phyloP scores from a whole-genome alignment of 1,284 basidiomycete genomes.

The Chalciporus sp. region DNA sequence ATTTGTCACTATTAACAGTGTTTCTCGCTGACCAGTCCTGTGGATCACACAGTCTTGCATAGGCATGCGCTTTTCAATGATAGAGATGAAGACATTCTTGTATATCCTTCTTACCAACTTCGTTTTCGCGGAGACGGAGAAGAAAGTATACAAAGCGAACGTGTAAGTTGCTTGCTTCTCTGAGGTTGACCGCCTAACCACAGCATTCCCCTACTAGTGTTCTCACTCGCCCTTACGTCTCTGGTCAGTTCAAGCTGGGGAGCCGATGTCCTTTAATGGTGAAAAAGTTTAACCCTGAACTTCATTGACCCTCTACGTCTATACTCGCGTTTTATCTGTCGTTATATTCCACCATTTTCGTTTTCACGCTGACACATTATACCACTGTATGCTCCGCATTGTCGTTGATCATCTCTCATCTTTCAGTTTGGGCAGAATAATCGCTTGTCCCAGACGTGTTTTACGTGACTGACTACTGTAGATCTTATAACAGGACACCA shows the following conservation, averaged over 20 bases:
- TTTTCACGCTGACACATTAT: background rate
- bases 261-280: constrained; percentile 70
- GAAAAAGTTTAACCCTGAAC: constrained; percentile 24
- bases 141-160: constrained; percentile 65
- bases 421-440: background rate
- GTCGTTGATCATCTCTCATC: background rate
- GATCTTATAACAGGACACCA: background rate
- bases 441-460: background rate
- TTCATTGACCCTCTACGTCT: background rate
- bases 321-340: background rate
- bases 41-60: constrained; percentile 69
- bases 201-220: constrained; percentile 45
- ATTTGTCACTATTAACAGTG: background rate
- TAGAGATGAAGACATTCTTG: constrained; percentile 78
- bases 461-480: too few relatives aligned
- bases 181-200: background rate
- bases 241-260: constrained; percentile 60
- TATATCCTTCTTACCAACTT: constrained; percentile 71
- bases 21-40: background rate
- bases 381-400: background rate
- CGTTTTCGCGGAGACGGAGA: constrained; percentile 55
- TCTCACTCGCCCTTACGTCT: constrained; percentile 70
- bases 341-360: background rate
- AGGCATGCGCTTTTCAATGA: constrained; percentile 75
- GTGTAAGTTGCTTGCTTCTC: constrained; percentile 51